Conservation (phyloP, 2,329 filamentous ascomycete genomes). For the Chaetothyriales sp. region DNA sequence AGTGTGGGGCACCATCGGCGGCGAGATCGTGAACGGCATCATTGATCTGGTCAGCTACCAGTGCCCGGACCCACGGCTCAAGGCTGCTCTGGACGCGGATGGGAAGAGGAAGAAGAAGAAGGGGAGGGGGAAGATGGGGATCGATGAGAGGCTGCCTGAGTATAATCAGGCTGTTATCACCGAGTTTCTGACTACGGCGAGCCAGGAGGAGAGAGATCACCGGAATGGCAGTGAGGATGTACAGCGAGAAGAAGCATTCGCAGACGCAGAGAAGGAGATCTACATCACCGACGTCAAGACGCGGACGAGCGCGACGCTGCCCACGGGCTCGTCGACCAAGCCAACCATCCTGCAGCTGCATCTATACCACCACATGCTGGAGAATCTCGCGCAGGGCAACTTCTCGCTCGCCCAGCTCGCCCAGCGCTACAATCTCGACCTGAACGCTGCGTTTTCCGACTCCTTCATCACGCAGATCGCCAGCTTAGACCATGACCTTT, state of each 20-base stretch:
- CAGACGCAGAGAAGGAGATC: slow-evolving; percentile 22
- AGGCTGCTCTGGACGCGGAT: slow-evolving; percentile 28
- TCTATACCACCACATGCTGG: slow-evolving; percentile 75
- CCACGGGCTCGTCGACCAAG: slow-evolving; percentile 49
- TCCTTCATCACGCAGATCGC: slow-evolving; percentile 62
- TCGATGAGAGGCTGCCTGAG: slow-evolving; percentile 22
- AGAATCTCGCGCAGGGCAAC: slow-evolving; percentile 53
- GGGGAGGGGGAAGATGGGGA: slow-evolving; percentile 29
- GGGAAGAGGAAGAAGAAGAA: slow-evolving; percentile 38
- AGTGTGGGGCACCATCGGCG: slow-evolving; percentile 72
- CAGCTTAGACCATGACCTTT: slow-evolving; percentile 51
- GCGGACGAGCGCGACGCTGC: slow-evolving; percentile 47
- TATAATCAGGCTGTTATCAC: slow-evolving; percentile 30
- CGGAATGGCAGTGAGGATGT: slow-evolving; percentile 19
- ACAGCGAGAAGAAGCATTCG: slow-evolving; percentile 6
- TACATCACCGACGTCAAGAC: slow-evolving; percentile 89
- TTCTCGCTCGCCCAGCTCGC: slow-evolving; percentile 57
- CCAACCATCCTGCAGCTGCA: slow-evolving; percentile 77
- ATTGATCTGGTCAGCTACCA: slow-evolving; percentile 73
- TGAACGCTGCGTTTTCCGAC: slow-evolving; percentile 56
- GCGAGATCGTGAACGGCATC: slow-evolving; percentile 70
- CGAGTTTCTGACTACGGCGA: slow-evolving; percentile 26
- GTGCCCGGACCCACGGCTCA: slow-evolving; percentile 58
- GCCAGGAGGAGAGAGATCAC: slow-evolving; percentile 4
- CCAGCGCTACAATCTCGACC: slow-evolving; percentile 53